These are phyloP conservation scores for Pseudoscleropodium purum DNA, from an alignment of 225 moss, liverwort and hornwort species.

Conservation along the genomic window DNA sequence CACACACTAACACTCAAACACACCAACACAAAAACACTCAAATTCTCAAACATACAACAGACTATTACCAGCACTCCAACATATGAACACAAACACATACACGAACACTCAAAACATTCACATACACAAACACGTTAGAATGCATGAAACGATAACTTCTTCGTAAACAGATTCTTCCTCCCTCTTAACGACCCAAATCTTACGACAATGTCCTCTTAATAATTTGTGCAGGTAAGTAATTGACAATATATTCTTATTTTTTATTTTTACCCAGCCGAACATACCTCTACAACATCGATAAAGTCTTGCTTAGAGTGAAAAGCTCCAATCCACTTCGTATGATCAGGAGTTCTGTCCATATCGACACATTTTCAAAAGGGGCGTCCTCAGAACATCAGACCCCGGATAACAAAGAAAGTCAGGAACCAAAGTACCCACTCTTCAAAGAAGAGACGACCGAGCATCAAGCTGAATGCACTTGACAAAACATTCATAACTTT, in stretches of 20 bases:
- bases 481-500: not conserved
- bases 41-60: not conserved
- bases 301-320: constrained; percentile 95
- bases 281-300: constrained; percentile 87
- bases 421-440: not conserved
- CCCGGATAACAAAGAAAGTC: not conserved
- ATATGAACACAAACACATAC: not conserved
- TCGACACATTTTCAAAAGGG: not conserved
- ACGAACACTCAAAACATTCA: not conserved
- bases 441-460: not conserved
- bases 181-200: not conserved
- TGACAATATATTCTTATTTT: not conserved
- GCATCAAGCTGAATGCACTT: not conserved
- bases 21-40: not conserved
- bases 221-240: not conserved
- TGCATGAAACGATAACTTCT: not conserved
- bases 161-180: not conserved
- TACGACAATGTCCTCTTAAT: not conserved
- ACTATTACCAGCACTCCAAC: not conserved
- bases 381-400: not conserved
- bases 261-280: not conserved
- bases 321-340: constrained; percentile 98
- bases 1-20: not conserved
- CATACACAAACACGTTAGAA: not conserved
- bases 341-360: constrained; percentile 79